Evolutionary conservation across 345 rosid species (phyloP).

Genomic region (Sapria himalayana): DNA sequence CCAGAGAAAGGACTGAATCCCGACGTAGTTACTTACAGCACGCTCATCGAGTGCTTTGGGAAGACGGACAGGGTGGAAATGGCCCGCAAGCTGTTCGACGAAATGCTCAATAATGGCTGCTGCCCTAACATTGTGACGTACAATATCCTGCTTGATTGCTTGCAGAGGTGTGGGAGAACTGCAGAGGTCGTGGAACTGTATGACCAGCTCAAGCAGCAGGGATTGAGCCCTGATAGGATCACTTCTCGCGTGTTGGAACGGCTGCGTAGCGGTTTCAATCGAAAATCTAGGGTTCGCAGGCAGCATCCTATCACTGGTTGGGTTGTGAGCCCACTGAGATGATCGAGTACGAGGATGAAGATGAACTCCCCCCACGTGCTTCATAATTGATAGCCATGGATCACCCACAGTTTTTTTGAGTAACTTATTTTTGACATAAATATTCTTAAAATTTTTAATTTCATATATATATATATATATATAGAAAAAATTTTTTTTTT

Average conservation of each 20-base stretch:
- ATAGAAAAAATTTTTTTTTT: too few relatives aligned
- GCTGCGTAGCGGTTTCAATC: slow-evolving; percentile 50
- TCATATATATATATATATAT: too few relatives aligned
- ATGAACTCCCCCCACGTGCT: too few relatives aligned
- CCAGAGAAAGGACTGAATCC: slow-evolving; percentile 67
- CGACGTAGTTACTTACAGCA: slow-evolving; percentile 83
- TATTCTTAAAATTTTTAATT: too few relatives aligned
- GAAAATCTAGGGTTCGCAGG: slow-evolving; percentile 47
- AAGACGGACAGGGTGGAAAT: slow-evolving; percentile 74
- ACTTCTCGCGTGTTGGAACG: slow-evolving; percentile 60
- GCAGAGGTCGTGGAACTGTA: slow-evolving; percentile 73
- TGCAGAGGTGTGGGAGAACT: slow-evolving; percentile 63
- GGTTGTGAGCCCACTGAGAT: slow-evolving; percentile 60
- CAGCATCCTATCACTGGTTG: slow-evolving; percentile 80
- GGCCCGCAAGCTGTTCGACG: slow-evolving; percentile 62
- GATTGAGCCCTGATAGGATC: slow-evolving; percentile 65
- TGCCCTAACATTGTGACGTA: slow-evolving; percentile 74
- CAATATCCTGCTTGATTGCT: slow-evolving; percentile 72
- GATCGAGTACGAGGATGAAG: too few relatives aligned
- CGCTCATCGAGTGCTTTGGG: slow-evolving; percentile 82
- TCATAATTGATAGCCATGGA: too few relatives aligned
- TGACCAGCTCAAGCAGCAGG: slow-evolving; percentile 53
- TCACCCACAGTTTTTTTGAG: too few relatives aligned
- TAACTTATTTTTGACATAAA: too few relatives aligned
- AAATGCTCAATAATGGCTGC: slow-evolving; percentile 69